Evolutionary conservation across 2,329 filamentous ascomycete species (phyloP).

Genomic region (Penicillium sp.): DNA sequence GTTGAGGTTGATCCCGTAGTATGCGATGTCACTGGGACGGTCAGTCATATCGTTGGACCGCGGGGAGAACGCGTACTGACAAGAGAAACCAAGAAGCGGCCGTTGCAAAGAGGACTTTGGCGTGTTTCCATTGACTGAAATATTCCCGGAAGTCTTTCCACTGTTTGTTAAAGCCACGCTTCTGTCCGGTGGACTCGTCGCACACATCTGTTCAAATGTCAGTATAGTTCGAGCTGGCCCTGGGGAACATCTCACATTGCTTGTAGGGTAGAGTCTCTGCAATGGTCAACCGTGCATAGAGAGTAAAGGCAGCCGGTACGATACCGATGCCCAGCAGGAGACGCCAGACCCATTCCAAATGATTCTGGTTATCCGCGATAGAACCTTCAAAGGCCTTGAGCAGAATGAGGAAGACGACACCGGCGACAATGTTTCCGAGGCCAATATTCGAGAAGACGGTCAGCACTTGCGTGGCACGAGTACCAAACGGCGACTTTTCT

Average conservation of each 20-base stretch:
- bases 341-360: slow-evolving; percentile 26
- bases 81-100: slow-evolving; percentile 33
- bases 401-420: slow-evolving; percentile 20
- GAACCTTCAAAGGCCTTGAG: slow-evolving; percentile 18
- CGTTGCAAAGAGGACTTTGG: slow-evolving; percentile 35
- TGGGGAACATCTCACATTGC: slow-evolving; percentile 10
- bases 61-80: slow-evolving; percentile 1
- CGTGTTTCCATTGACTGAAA: slow-evolving; percentile 32
- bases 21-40: slow-evolving; percentile 27
- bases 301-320: slow-evolving; percentile 20
- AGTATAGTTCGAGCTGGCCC: not conserved
- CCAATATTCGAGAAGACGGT: slow-evolving; percentile 24
- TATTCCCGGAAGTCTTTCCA: slow-evolving; percentile 31
- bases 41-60: not conserved
- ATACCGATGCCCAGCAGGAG: slow-evolving; percentile 26
- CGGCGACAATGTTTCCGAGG: slow-evolving; percentile 21
- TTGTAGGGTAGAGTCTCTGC: slow-evolving; percentile 16
- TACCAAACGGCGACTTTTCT: slow-evolving; percentile 16
- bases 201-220: slow-evolving; percentile 9
- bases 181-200: slow-evolving; percentile 9
- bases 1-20: slow-evolving; percentile 38
- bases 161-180: slow-evolving; percentile 13
- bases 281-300: slow-evolving; percentile 28
- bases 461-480: slow-evolving; percentile 18
- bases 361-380: slow-evolving; percentile 4